Evolutionary conservation across 139 green algal genomes (phyloP).

Genomic region (Chlorella sp.): DNA sequence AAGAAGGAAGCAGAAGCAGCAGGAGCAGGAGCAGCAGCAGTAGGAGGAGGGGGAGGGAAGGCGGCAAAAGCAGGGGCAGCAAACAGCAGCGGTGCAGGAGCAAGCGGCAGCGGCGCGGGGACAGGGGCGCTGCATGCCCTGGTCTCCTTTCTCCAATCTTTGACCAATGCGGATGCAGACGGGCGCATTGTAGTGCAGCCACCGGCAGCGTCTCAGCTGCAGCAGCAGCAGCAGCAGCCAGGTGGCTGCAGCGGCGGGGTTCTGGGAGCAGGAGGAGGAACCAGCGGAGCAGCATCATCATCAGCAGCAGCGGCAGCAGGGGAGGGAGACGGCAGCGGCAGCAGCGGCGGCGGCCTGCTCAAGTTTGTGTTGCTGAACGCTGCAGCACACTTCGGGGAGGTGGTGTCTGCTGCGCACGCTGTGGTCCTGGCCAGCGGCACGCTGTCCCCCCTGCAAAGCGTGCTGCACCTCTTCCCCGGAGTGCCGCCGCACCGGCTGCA

Average conservation of each 20-base stretch:
- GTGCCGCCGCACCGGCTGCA: constrained; percentile 45
- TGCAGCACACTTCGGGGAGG: constrained; percentile 74
- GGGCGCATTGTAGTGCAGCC: constrained; percentile 85
- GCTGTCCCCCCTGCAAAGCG: constrained; percentile 73
- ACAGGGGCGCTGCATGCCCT: constrained; percentile 70
- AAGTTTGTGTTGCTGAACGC: constrained; percentile 95
- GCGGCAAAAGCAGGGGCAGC: constrained; percentile 16
- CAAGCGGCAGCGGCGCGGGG: background rate
- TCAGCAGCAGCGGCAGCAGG: background rate
- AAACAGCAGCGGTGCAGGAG: background rate
- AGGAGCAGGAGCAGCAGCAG: constrained; percentile 36
- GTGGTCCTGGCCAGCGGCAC: constrained; percentile 95
- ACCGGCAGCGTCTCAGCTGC: background rate
- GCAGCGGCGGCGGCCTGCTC: constrained; percentile 35
- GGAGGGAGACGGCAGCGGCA: background rate
- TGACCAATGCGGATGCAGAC: constrained; percentile 86
- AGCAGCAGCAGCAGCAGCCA: background rate
- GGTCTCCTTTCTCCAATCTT: constrained; percentile 74
- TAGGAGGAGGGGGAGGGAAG: no score
- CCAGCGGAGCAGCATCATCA: background rate
- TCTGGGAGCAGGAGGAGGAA: background rate
- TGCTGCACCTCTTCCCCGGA: constrained; percentile 70
- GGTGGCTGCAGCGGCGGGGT: background rate
- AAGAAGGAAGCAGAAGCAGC: background rate
- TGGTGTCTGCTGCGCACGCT: constrained; percentile 60